Percentiles rank a stretch among this genome's conserved stretches.
Evolutionary conservation across 129 eudicot species (phyloP).

Genomic region (Heracleum sosnowskyi): DNA sequence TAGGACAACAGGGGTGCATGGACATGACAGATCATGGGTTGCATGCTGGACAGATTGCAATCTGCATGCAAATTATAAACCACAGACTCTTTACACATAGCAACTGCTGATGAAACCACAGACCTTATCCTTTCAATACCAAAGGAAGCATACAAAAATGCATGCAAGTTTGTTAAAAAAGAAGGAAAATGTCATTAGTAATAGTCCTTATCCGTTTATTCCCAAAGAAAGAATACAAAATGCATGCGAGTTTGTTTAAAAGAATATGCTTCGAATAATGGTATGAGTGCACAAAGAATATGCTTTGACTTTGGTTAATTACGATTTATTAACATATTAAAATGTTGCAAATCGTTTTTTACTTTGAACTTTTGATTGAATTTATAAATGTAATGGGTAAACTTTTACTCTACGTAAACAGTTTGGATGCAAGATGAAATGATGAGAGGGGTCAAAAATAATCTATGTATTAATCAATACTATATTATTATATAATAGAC

Average conservation of each 20-base stretch:
- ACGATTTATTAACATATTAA: no score
- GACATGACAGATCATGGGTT: conserved; percentile 23
- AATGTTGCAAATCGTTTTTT: no score
- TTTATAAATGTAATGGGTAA: no score
- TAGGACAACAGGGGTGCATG: neutral
- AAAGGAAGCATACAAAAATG: neutral
- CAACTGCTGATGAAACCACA: neutral
- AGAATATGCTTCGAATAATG: neutral
- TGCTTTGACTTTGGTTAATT: neutral
- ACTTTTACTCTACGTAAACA: no score
- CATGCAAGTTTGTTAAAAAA: neutral
- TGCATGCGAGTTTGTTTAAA: neutral
- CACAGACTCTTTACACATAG: neutral
- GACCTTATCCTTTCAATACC: neutral
- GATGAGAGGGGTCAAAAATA: no score
- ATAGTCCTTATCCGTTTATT: neutral
- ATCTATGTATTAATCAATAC: no score
- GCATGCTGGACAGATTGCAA: neutral
- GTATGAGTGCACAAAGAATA: neutral
- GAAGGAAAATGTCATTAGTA: neutral
- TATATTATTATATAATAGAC: no score
- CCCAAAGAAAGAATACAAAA: neutral
- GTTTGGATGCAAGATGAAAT: no score
- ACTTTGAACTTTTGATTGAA: no score
- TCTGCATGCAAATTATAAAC: neutral